Evolutionary conservation across 169 alveolate genomes (phyloP).

Genomic region (Theileria sp.): DNA sequence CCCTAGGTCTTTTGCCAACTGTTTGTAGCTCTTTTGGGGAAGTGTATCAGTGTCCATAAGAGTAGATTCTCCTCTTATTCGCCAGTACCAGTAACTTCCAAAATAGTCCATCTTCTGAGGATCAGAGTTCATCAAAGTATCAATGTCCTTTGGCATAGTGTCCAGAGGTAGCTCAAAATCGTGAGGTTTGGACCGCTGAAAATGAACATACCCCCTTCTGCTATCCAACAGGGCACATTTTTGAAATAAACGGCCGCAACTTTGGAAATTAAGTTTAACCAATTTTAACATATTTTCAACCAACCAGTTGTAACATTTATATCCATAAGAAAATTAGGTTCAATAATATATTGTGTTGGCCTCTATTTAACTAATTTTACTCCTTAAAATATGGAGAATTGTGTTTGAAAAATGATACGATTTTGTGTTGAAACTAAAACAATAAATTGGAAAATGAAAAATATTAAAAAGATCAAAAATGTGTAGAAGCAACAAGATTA

Average conservation of each 20-base stretch:
- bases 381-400: neutral
- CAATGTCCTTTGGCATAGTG: slow-evolving; percentile 85
- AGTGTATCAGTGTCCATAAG: slow-evolving; percentile 76
- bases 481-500: neutral
- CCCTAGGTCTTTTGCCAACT: slow-evolving; percentile 85
- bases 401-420: neutral
- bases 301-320: neutral
- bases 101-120: slow-evolving; percentile 79
- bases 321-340: neutral
- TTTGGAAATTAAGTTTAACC: neutral
- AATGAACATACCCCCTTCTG: slow-evolving; percentile 73
- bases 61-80: slow-evolving; percentile 80
- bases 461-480: neutral
- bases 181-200: slow-evolving; percentile 78
- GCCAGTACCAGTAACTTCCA: slow-evolving; percentile 85
- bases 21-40: slow-evolving; percentile 81
- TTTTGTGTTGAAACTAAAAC: neutral
- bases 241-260: neutral
- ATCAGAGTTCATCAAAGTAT: slow-evolving; percentile 74
- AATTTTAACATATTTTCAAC: neutral
- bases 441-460: neutral
- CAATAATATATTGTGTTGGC: neutral
- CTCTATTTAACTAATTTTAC: neutral
- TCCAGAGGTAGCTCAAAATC: slow-evolving; percentile 84
- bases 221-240: neutral